These are phyloP conservation scores for Radiomyces spectabilis DNA, from an alignment of 192 early-diverging fungal genomes.

Conservation along the genomic window DNA sequence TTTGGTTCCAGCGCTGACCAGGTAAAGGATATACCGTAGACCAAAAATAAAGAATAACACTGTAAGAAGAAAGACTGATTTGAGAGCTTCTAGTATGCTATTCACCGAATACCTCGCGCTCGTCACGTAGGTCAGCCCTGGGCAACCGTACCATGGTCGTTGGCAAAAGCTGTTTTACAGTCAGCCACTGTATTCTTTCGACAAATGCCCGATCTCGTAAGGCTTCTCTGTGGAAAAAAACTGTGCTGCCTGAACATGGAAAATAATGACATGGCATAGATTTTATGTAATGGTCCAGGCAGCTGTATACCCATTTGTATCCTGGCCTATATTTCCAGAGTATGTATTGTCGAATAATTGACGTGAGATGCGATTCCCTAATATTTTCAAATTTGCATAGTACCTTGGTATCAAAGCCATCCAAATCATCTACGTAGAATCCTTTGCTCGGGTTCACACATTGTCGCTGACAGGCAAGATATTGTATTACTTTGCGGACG, in stretches of 20 bases:
- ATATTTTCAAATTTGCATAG: slow-evolving; percentile 8
- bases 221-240: neutral
- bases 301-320: slow-evolving; percentile 73
- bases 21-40: slow-evolving; percentile 5
- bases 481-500: slow-evolving; percentile 69
- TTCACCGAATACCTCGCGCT: neutral
- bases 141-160: neutral
- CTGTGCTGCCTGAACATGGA: neutral
- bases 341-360: slow-evolving; percentile 15
- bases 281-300: slow-evolving; percentile 87
- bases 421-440: slow-evolving; percentile 80
- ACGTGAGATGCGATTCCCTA: neutral
- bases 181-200: neutral
- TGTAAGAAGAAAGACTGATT: neutral
- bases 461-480: slow-evolving; percentile 88
- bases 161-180: neutral
- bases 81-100: neutral
- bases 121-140: neutral
- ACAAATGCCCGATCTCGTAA: neutral
- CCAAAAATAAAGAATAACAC: neutral
- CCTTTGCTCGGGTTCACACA: slow-evolving; percentile 77
- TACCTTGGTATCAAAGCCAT: slow-evolving; percentile 46
- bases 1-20: neutral
- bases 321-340: slow-evolving; percentile 51
- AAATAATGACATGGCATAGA: slow-evolving; percentile 22